Percentiles rank a stretch among this genome's conserved stretches.
These are phyloP conservation scores for Teunomyces pallodes DNA, from an alignment of 805 yeast species.

Conservation along the genomic window DNA sequence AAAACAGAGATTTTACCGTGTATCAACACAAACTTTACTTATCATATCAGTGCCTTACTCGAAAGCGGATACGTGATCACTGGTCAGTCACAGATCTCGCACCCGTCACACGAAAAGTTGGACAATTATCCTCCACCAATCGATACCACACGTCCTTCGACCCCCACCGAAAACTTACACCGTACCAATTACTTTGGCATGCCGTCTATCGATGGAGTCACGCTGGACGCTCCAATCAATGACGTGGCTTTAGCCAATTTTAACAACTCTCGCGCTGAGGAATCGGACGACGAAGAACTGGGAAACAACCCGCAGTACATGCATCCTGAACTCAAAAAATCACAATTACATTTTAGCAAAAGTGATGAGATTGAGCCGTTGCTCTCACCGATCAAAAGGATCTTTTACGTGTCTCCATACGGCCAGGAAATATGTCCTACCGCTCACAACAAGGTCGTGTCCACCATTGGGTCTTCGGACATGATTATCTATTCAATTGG, in stretches of 20 bases:
- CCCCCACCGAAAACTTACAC: constrained; percentile 11
- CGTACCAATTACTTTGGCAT: constrained; percentile 4
- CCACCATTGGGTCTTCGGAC: constrained; percentile 49
- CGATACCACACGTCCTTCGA: constrained; percentile 15
- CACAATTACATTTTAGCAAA: constrained; percentile 74
- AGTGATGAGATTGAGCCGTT: constrained; percentile 54
- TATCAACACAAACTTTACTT: constrained; percentile 77
- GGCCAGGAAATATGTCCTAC: constrained; percentile 82
- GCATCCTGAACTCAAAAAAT: constrained; percentile 71
- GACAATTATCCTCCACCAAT: constrained; percentile 19
- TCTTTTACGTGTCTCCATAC: constrained; percentile 80
- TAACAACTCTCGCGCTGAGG: neutral
- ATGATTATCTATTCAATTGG: constrained; percentile 78
- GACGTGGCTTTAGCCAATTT: constrained; percentile 4
- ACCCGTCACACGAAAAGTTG: constrained; percentile 49
- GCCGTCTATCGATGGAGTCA: constrained; percentile 7
- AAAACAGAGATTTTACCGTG: constrained; percentile 69
- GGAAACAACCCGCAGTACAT: constrained; percentile 69
- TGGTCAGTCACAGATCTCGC: constrained; percentile 93
- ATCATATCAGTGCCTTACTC: constrained; percentile 78
- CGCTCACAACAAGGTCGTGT: constrained; percentile 61
- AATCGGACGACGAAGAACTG: constrained; percentile 39
- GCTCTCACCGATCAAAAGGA: constrained; percentile 68
- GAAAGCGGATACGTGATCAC: constrained; percentile 70
- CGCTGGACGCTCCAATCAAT: constrained; percentile 1